phyloP scores from a whole-genome alignment of 2,329 filamentous ascomycete genomes.

The Xylariaceae sp. region DNA sequence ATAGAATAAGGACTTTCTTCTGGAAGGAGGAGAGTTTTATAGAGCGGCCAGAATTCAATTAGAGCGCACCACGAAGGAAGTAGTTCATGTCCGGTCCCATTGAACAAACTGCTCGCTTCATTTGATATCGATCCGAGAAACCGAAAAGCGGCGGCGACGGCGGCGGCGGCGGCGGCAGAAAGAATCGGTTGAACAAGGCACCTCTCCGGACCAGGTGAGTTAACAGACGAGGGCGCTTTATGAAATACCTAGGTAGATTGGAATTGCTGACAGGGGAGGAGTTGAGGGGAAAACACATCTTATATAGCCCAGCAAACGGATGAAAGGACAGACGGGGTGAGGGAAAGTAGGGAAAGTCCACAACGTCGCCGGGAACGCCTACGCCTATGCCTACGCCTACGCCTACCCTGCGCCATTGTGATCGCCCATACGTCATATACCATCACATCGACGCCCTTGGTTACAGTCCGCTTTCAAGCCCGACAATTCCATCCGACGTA shows the following conservation, averaged over 20 bases:
- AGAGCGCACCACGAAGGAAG: constrained; percentile 29
- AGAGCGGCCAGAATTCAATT: constrained; percentile 9
- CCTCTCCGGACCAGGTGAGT: neutral
- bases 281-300: no score
- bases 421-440: neutral
- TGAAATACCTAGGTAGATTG: no score
- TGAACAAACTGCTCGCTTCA: constrained; percentile 21
- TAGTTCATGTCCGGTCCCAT: constrained; percentile 27
- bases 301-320: no score
- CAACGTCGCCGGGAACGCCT: no score
- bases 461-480: neutral
- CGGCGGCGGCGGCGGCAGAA: neutral
- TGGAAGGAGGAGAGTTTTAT: neutral
- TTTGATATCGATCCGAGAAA: constrained; percentile 10
- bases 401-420: neutral
- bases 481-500: no score
- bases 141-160: neutral
- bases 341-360: no score
- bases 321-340: no score
- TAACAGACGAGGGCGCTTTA: neutral
- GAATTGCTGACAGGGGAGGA: no score
- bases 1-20: neutral
- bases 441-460: neutral
- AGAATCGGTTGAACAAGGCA: neutral
- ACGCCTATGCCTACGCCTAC: no score